Evolutionary conservation across 192 early-diverging fungal species (phyloP).

Genomic region (Backusella tuberculispora): DNA sequence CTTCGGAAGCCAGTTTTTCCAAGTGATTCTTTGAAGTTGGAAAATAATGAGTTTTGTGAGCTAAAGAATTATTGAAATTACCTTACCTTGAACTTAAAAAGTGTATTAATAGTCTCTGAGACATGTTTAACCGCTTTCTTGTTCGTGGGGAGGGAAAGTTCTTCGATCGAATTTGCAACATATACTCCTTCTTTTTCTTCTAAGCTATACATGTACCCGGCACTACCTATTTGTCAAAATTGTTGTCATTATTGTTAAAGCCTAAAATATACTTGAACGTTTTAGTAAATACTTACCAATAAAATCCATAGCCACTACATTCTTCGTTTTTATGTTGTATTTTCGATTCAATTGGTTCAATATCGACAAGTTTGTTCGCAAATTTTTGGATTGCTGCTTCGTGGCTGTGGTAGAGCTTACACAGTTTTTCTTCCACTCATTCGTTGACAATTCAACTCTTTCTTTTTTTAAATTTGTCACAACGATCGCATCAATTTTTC

Average conservation of each 20-base stretch:
- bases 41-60: background rate
- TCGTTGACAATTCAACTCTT: background rate
- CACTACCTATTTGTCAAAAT: background rate
- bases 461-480: background rate
- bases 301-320: slow-evolving; percentile 6
- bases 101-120: background rate
- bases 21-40: slow-evolving; percentile 8
- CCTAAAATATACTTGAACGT: background rate
- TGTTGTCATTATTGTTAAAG: slow-evolving; percentile 1
- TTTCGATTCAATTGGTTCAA: slow-evolving; percentile 1
- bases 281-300: slow-evolving; percentile 10
- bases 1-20: background rate
- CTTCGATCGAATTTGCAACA: background rate
- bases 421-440: background rate
- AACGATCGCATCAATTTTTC: background rate
- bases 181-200: background rate
- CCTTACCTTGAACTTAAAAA: slow-evolving; percentile 10
- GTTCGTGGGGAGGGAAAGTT: background rate
- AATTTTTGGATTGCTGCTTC: slow-evolving; percentile 9
- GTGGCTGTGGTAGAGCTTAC: background rate
- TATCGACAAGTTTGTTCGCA: slow-evolving; percentile 6
- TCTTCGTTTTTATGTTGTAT: slow-evolving; percentile 15
- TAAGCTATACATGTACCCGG: background rate
- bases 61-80: background rate
- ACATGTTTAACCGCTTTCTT: background rate